phyloP scores from a whole-genome alignment of 768 basidiomycete species.

The Polyporus arcularius region DNA sequence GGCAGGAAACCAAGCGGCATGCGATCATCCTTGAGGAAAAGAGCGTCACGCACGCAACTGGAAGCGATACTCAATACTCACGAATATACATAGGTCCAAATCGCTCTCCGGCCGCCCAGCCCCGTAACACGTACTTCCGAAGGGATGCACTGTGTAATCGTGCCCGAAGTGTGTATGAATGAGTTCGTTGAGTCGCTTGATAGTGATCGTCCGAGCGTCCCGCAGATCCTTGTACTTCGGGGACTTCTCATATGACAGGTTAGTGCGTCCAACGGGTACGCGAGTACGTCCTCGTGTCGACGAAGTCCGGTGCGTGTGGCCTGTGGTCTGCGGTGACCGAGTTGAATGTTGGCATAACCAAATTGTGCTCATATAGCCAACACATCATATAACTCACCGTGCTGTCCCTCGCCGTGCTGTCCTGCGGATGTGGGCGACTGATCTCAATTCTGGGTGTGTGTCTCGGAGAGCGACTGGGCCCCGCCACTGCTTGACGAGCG shows the following conservation, averaged over 20 bases:
- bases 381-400: too few species aligned
- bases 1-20: not conserved
- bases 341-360: too few species aligned
- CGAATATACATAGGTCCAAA: constrained; percentile 54
- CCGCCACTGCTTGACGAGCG: too few species aligned
- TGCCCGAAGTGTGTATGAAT: constrained; percentile 35
- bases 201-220: constrained; percentile 4
- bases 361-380: too few species aligned
- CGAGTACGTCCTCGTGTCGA: not conserved
- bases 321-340: too few species aligned
- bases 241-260: constrained; percentile 99
- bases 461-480: too few species aligned
- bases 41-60: too few species aligned
- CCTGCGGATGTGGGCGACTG: too few species aligned
- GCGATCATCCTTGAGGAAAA: not conserved
- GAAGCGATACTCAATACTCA: constrained; percentile 28
- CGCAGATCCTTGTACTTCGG: constrained; percentile 77
- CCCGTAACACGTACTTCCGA: constrained; percentile 56
- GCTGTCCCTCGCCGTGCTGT: too few species aligned
- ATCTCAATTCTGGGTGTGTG: too few species aligned
- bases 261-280: constrained; percentile 49
- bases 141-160: constrained; percentile 38
- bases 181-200: constrained; percentile 25
- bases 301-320: not conserved
- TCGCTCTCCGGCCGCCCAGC: constrained; percentile 44